Base-by-base conservation (phyloP, 1,139 yeast genomes). In the Blastobotrys ciferrii region DNA sequence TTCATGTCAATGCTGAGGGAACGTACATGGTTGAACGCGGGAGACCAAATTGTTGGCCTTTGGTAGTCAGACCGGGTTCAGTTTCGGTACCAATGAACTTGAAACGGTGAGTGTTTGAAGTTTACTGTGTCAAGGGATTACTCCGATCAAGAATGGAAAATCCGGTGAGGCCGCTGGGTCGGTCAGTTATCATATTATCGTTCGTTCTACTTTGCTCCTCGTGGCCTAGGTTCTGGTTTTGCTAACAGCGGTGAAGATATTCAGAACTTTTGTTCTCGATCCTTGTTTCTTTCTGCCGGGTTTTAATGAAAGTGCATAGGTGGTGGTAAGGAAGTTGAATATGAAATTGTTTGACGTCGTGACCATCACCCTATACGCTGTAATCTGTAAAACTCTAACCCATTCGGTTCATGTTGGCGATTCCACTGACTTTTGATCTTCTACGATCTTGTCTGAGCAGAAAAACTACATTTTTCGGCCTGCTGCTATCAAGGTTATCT, bases 321-420 rank as follows among this genome's bases (percentile, higher is more conserved):
- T 75, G 98, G 98, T 56, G 92, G 98, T 98, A 92, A 92, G 70
- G 98, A 92, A 74, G 94, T 92, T 52, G 98, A 92, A 74, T 92
- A 92, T 70, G 98, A 92, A 74, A 98, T 92, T 58, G 98, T 92
- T 51, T 87, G 98, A 71, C 98, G 92, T 71, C 80, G 95, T 62
- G 91, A 85, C 58, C 92, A 92, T 77, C 92, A 98, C 80, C 92
- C 92, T 66, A 92, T 98, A 47, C 98, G 92, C 55, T 92, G 98
- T 81, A 92, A 92, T 75, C 92, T 92, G 98, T 98, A 92, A 74
- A 92, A 92, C 76, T 92, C 92, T 63, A 98, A 92, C 73, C 98
- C 98, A 46, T 80, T 92, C 64, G 98, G 98, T 92, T 64, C 98
- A 92, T 70, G 92, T 98, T 56, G 98, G 98, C 78, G 98, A 92